A percentile compares a stretch with the other conserved stretches of the same genome.
Evolutionary conservation across 768 basidiomycete genomes (phyloP).

Genomic region (Tylopilus sp.): DNA sequence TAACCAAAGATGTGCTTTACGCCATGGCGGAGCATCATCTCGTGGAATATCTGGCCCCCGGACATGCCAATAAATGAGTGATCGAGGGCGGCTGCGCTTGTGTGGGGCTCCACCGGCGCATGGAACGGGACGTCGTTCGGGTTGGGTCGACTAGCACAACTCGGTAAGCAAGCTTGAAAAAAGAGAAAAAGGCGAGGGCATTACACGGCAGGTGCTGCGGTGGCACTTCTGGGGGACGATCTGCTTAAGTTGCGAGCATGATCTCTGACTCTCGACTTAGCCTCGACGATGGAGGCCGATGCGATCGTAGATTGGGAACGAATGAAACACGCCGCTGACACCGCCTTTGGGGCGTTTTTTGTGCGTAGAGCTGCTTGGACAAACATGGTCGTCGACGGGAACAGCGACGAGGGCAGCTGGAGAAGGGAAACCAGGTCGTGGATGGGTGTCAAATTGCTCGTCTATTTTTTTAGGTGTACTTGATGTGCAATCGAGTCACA

Average conservation of each 20-base stretch:
- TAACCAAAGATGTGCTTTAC: conserved; percentile 98
- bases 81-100: conserved; percentile 57
- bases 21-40: conserved; percentile 97
- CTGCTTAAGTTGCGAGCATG: conserved; percentile 75
- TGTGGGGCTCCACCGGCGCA: conserved; percentile 33
- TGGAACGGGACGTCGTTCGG: conserved; percentile 37
- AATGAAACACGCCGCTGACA: conserved; percentile 33
- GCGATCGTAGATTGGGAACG: conserved; percentile 52
- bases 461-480: conserved; percentile 5
- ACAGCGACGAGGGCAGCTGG: conserved; percentile 8
- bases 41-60: conserved; percentile 97
- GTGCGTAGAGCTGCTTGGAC: conserved; percentile 42
- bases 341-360: conserved; percentile 37
- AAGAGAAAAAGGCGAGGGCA: conserved; percentile 6
- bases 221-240: conserved; percentile 57
- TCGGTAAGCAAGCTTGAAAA: conserved; percentile 32
- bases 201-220: conserved; percentile 63
- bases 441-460: conserved; percentile 3
- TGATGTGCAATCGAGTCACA: conserved; percentile 26
- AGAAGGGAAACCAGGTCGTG: conserved; percentile 3
- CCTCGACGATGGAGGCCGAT: conserved; percentile 62
- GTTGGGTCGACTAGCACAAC: conserved; percentile 52
- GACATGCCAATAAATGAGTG: conserved; percentile 90
- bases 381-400: conserved; percentile 36
- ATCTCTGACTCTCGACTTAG: conserved; percentile 76